phyloP scores from a whole-genome alignment of 2,329 filamentous ascomycete genomes.

The Zymoseptoria pseudotritici region DNA sequence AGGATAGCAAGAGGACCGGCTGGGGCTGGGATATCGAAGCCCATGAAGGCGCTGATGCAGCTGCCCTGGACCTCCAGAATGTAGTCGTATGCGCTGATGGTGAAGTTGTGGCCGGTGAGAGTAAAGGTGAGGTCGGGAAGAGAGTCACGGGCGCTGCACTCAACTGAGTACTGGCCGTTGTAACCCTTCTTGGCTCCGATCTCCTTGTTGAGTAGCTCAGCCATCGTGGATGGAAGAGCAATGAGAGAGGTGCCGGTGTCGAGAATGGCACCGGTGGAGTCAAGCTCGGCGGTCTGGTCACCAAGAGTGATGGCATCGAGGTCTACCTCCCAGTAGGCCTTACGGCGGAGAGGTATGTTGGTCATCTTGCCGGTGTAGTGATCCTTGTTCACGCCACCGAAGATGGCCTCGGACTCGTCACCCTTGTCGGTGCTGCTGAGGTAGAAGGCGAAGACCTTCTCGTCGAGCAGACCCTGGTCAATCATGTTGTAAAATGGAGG shows the following conservation, averaged over 20 bases:
- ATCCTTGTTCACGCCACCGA: constrained; percentile 77
- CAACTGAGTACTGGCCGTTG: constrained; percentile 92
- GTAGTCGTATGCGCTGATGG: constrained; percentile 82
- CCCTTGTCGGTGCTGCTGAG: constrained; percentile 67
- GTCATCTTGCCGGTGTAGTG: constrained; percentile 82
- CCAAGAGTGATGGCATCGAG: constrained; percentile 88
- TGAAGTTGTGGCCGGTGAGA: constrained; percentile 86
- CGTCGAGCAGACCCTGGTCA: constrained; percentile 80
- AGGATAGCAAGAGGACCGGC: constrained; percentile 90
- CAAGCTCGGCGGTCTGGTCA: constrained; percentile 75
- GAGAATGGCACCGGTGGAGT: constrained; percentile 91
- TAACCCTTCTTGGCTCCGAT: constrained; percentile 97
- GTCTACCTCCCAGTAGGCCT: constrained; percentile 99
- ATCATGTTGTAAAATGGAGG: constrained; percentile 97
- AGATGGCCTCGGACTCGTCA: constrained; percentile 76
- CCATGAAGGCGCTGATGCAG: constrained; percentile 97
- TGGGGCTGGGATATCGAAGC: constrained; percentile 77
- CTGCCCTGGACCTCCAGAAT: constrained; percentile 90
- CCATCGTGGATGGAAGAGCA: constrained; percentile 81
- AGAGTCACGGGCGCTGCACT: constrained; percentile 73
- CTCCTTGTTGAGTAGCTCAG: constrained; percentile 93
- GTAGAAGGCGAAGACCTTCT: constrained; percentile 95
- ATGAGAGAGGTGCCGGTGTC: constrained; percentile 98
- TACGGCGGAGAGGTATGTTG: constrained; percentile 90
- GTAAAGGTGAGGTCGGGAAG: constrained; percentile 90